Base-by-base conservation (phyloP, 2,329 filamentous ascomycete genomes). In the Exutisphaerella laricina region DNA sequence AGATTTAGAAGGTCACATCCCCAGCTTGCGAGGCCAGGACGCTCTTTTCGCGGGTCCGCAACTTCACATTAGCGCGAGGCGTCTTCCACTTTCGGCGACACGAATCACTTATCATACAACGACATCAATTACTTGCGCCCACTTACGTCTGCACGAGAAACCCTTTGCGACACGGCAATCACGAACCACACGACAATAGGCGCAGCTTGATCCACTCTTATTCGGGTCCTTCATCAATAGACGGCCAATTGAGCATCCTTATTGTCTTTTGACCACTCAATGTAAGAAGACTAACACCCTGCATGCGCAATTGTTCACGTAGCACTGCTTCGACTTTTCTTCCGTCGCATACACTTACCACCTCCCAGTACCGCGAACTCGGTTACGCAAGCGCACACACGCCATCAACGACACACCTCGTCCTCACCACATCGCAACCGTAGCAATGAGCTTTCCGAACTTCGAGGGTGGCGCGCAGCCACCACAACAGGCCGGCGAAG, bases 391-490 rank as follows among this genome's bases (percentile, higher is more conserved):
- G 46, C 51, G n/a, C n/a, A 49, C 41, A 39, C 51, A 47, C 49
- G 44, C 49, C 46, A 52, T 22, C 50, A 43, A 33, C 41, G 41
- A 29, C 43, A 46, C 26, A 49, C 41, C 43, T 43, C 40, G 42
- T 28, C 40, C 26, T 25, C 43, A 32, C 26, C 39, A 31, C 35
- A 22, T 40, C 33, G 44, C 35, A 33, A 45, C 20, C 46, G 45
- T 48, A 63, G 75, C 54, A 45, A 84, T 84, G 80, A 80, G 78
- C 63, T 83, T 80, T 70, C 75, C 77, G 50, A 78, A 78, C 65
- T 80, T 78, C 66, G 78, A 82, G 58, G 70, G 74, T 52, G 80
- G 78, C 65, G 58, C 54, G 37, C 77, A 75, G 60, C 75, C 75
- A 63, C 78, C 79, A 64, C 75, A 76, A 55, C 56, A 58, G 38